Base-by-base conservation (phyloP, 1,284 basidiomycete species). In the Moniliella sp. region DNA sequence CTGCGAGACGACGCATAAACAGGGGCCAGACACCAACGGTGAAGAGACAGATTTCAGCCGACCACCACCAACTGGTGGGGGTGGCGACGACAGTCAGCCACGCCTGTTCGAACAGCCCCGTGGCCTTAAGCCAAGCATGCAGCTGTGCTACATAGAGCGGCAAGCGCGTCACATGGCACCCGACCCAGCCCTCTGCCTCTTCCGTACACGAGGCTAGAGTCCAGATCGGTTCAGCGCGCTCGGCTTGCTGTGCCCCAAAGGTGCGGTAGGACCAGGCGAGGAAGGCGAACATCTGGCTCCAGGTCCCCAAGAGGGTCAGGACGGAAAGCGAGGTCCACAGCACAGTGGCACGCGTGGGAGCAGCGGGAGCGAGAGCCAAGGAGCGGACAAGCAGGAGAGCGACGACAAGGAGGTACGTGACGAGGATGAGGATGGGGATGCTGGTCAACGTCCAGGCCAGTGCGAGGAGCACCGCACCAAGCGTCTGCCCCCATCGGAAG, bases 41-140 rank as follows among this genome's bases (percentile, higher is more conserved):
- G 58, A 70, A 74, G 8, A 74, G 59, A 52, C 75, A 78, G 16
- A 78, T 64, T 51, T 74, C 73, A 47, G 73, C 70, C 44, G 70
- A 73, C 73, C 74, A 75, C 75, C 74, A 77, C 74, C 75, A 78
- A 31, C 69, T 71, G 13, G 66, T 39, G 0, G 63, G 54, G 8
- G 66, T 67, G 31, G 46, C 43, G 42, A 68, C 68, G 1, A 72
- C 69, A 25, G 61, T 56, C 5, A 54, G 42, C 70, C 70, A 72
- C 0, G 70, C 69, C 49, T 78, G 69, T 49, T 75, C 69, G 44
- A 78, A 78, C 0, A 78, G 64, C 0, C 64, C 65, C 0, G 74
- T 74, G 14, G 70, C 52, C 8, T 61, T 44, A 1, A 78, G 67
- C 76, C 75, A 78, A 3, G 61, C 55, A 3, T 67, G 63, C 13